Conservation (phyloP, 345 rosid genomes). For the Populus simonii region DNA sequence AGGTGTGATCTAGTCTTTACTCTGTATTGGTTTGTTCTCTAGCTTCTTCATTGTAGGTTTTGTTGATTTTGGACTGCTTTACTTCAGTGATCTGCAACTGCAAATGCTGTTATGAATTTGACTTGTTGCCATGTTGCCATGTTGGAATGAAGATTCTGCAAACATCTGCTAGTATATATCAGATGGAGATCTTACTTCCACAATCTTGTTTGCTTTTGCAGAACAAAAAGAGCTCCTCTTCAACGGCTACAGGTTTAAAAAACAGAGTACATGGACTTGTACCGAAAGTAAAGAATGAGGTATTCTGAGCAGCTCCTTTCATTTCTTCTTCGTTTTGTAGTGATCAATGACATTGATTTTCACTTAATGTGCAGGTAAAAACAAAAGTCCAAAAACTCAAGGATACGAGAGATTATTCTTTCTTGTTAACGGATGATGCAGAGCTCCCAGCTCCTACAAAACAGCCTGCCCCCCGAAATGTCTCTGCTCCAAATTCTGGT, state of each 20-base stretch:
- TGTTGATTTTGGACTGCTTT: neutral
- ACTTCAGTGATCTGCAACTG: neutral
- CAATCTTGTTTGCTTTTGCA: slow-evolving; percentile 32
- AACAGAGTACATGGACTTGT: slow-evolving; percentile 27
- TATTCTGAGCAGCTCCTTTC: neutral
- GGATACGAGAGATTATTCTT: slow-evolving; percentile 85
- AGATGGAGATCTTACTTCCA: slow-evolving; percentile 2
- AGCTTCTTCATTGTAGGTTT: neutral
- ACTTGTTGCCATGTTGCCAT: neutral
- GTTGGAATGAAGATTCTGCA: neutral
- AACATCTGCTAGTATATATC: neutral
- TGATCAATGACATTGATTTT: slow-evolving; percentile 1
- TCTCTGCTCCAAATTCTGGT: slow-evolving; percentile 55
- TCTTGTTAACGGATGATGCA: slow-evolving; percentile 69
- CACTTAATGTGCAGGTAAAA: slow-evolving; percentile 38
- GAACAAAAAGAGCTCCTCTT: slow-evolving; percentile 49
- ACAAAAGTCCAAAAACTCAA: slow-evolving; percentile 66
- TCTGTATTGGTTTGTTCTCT: neutral
- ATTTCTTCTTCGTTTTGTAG: neutral
- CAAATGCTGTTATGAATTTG: neutral
- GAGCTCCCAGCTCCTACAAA: slow-evolving; percentile 60
- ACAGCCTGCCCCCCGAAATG: slow-evolving; percentile 41
- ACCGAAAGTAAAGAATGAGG: slow-evolving; percentile 54
- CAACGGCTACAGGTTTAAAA: slow-evolving; percentile 36
- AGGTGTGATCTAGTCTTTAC: neutral